A percentile compares a stretch with the other conserved stretches of the same genome.
Evolutionary conservation across 2,329 filamentous ascomycete species (phyloP).

Genomic region (Calonectria crousiana): DNA sequence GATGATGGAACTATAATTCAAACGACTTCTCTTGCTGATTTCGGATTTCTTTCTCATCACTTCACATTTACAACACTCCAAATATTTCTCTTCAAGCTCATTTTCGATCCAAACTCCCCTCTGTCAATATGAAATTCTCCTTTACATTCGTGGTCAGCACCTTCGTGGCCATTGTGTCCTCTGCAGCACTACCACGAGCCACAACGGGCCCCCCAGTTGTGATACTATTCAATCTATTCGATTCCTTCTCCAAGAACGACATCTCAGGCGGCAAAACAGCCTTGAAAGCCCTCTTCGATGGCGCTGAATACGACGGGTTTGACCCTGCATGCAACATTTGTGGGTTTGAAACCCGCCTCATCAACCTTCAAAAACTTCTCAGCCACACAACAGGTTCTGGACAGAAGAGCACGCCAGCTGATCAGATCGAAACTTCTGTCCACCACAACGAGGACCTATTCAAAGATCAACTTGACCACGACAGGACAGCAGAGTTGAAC

Average conservation of each 20-base stretch:
- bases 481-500: background rate
- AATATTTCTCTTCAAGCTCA: background rate
- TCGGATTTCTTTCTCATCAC: background rate
- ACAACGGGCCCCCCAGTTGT: background rate
- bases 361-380: background rate
- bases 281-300: background rate
- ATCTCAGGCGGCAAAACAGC: background rate
- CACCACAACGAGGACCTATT: background rate
- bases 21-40: background rate
- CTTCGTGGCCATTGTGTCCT: background rate
- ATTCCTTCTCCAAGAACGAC: background rate
- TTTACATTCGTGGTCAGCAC: background rate
- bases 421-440: background rate
- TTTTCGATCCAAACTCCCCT: background rate
- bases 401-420: background rate
- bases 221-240: background rate
- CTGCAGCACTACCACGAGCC: background rate
- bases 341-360: background rate
- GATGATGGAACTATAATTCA: background rate
- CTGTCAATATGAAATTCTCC: background rate
- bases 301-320: background rate
- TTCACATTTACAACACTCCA: background rate
- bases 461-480: background rate
- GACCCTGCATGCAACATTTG: background rate
- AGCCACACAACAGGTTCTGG: background rate